phyloP scores from a whole-genome alignment of 768 basidiomycete genomes.

The Mycena vulgaris region DNA sequence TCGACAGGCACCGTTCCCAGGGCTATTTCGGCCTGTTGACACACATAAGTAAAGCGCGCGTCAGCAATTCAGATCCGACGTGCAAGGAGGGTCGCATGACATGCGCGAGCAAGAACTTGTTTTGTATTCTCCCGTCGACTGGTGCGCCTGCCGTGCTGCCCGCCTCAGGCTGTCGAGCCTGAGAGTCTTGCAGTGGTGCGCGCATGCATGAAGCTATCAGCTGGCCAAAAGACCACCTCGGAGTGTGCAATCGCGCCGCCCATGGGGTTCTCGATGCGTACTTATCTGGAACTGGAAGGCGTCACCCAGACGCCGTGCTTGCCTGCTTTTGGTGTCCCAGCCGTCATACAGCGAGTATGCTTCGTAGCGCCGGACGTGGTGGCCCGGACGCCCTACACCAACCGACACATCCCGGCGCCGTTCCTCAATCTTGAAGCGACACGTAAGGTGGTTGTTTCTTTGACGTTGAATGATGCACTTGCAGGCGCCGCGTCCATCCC shows the following conservation, averaged over 20 bases:
- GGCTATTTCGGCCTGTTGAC: slow-evolving; percentile 5
- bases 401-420: slow-evolving; percentile 6
- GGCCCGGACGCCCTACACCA: slow-evolving; percentile 5
- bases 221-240: slow-evolving; percentile 14
- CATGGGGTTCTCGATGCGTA: background rate
- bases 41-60: background rate
- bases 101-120: background rate
- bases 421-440: background rate
- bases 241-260: background rate
- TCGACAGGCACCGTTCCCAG: slow-evolving; percentile 35
- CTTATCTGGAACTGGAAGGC: background rate
- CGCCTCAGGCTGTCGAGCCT: background rate
- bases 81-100: slow-evolving; percentile 29
- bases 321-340: slow-evolving; percentile 5
- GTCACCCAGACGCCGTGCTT: background rate
- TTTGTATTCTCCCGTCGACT: background rate
- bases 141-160: background rate
- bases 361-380: slow-evolving; percentile 12
- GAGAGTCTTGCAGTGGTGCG: background rate
- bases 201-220: slow-evolving; percentile 20
- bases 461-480: slow-evolving; percentile 13
- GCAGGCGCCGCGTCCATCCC: background rate
- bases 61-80: slow-evolving; percentile 25
- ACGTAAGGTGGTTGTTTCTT: slow-evolving; percentile 7
- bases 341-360: slow-evolving; percentile 13